A percentile compares a stretch with the other conserved stretches of the same genome.
phyloP scores from a whole-genome alignment of 768 basidiomycete species.

The Postia placenta region DNA sequence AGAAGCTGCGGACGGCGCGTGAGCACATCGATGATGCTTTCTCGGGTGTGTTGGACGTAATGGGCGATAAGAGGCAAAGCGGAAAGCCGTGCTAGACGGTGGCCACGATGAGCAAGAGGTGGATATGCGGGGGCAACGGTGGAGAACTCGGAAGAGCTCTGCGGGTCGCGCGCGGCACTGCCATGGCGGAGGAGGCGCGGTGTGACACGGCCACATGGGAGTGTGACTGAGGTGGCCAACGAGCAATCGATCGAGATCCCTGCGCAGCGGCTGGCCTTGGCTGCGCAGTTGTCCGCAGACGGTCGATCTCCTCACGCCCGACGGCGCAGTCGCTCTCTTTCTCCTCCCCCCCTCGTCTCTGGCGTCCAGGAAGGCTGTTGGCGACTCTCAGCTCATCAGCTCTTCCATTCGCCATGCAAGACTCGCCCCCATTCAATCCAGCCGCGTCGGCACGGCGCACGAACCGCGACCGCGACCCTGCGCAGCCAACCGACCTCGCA shows the following conservation, averaged over 20 bases:
- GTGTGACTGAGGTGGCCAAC: slow-evolving; percentile 2
- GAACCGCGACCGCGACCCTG: slow-evolving; percentile 29
- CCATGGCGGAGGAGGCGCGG: too few relatives aligned
- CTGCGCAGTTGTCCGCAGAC: slow-evolving; percentile 20
- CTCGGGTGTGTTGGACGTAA: background rate
- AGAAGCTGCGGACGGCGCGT: background rate
- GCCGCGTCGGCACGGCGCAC: slow-evolving; percentile 19
- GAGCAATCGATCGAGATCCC: slow-evolving; percentile 16
- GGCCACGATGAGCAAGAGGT: background rate
- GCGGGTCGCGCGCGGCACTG: too few relatives aligned
- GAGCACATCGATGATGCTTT: background rate
- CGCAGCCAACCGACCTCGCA: slow-evolving; percentile 43
- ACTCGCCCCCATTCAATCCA: slow-evolving; percentile 12
- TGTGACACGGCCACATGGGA: slow-evolving; percentile 3
- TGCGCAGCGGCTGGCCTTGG: slow-evolving; percentile 15
- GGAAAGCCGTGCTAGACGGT: background rate
- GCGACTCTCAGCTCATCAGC: too few relatives aligned
- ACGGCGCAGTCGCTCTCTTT: slow-evolving; percentile 13
- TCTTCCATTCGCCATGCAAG: slow-evolving; percentile 14
- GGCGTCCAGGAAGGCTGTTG: too few relatives aligned
- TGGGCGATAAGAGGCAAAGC: background rate
- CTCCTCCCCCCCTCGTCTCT: slow-evolving; percentile 8
- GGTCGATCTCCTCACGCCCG: slow-evolving; percentile 14
- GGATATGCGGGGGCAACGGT: background rate
- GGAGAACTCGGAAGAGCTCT: too few relatives aligned